phyloP scores from a whole-genome alignment of 345 rosid genomes.

The Lepidium africanum region DNA sequence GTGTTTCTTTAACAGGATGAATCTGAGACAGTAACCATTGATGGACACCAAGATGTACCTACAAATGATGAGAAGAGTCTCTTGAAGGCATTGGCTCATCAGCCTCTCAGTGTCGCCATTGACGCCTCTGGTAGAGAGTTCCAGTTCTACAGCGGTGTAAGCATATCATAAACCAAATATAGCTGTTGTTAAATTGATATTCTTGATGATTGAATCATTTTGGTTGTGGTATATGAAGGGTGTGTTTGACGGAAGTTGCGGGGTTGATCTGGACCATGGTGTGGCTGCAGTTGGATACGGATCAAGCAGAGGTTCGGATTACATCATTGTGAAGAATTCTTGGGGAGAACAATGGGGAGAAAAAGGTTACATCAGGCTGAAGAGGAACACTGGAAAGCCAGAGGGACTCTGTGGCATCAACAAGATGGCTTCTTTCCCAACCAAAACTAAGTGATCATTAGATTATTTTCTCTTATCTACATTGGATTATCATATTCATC shows the following conservation, averaged over 20 bases:
- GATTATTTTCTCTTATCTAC: background rate
- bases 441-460: slow-evolving; percentile 31
- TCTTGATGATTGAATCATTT: background rate
- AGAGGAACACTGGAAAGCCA: slow-evolving; percentile 68
- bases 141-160: slow-evolving; percentile 70
- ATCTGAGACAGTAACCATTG: slow-evolving; percentile 49
- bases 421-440: slow-evolving; percentile 84
- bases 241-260: slow-evolving; percentile 62
- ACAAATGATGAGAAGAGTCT: slow-evolving; percentile 50
- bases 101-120: slow-evolving; percentile 75
- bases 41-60: slow-evolving; percentile 65
- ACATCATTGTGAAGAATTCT: slow-evolving; percentile 74
- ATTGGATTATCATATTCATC: background rate
- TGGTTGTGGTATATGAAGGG: slow-evolving; percentile 40
- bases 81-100: slow-evolving; percentile 66
- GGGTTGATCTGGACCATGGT: slow-evolving; percentile 59
- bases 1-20: slow-evolving; percentile 36
- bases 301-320: slow-evolving; percentile 51
- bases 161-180: background rate
- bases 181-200: background rate
- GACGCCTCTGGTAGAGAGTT: slow-evolving; percentile 72
- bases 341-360: slow-evolving; percentile 90
- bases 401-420: slow-evolving; percentile 77
- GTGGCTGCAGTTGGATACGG: slow-evolving; percentile 88
- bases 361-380: slow-evolving; percentile 69